Percentiles rank a stretch among this genome's conserved stretches.
Evolutionary conservation across 306 rosid genomes (phyloP).

Genomic region (Quercus gilva): DNA sequence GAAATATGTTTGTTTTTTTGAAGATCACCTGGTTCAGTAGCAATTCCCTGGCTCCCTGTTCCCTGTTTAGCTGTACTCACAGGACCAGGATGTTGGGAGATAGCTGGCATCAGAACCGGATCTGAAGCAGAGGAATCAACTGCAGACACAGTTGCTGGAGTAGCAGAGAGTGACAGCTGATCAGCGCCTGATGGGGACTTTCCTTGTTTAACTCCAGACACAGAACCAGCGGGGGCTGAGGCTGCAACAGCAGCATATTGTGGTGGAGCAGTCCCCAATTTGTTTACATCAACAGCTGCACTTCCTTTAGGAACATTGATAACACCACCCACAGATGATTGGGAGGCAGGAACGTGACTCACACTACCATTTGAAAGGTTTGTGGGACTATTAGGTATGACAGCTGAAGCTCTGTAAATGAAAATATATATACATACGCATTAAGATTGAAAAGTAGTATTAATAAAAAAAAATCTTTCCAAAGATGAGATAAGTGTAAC

Average conservation of each 20-base stretch:
- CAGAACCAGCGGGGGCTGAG: slow-evolving; percentile 28
- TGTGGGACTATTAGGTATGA: slow-evolving; percentile 34
- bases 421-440: background rate
- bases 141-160: slow-evolving; percentile 24
- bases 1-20: slow-evolving; percentile 29
- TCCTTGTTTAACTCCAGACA: slow-evolving; percentile 29
- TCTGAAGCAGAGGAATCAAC: slow-evolving; percentile 41
- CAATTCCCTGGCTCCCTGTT: slow-evolving; percentile 29
- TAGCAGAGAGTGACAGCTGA: slow-evolving; percentile 31
- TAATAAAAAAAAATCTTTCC: too few relatives aligned
- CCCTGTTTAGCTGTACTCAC: slow-evolving; percentile 31
- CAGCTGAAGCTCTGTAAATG: slow-evolving; percentile 47
- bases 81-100: slow-evolving; percentile 20
- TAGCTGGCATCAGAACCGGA: slow-evolving; percentile 36
- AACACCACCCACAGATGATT: slow-evolving; percentile 26
- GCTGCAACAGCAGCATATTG: slow-evolving; percentile 33
- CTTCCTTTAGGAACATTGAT: slow-evolving; percentile 24
- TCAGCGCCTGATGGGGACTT: slow-evolving; percentile 35
- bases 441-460: too few relatives aligned
- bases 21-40: slow-evolving; percentile 36
- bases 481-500: background rate
- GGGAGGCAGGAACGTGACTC: slow-evolving; percentile 29
- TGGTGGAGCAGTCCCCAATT: slow-evolving; percentile 36
- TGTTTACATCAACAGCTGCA: slow-evolving; percentile 25
- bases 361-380: slow-evolving; percentile 54